Evolutionary conservation across 345 rosid genomes (phyloP), one percentile per base, ranked within the genome.

Genomic region (Linum usitatissimum): DNA sequence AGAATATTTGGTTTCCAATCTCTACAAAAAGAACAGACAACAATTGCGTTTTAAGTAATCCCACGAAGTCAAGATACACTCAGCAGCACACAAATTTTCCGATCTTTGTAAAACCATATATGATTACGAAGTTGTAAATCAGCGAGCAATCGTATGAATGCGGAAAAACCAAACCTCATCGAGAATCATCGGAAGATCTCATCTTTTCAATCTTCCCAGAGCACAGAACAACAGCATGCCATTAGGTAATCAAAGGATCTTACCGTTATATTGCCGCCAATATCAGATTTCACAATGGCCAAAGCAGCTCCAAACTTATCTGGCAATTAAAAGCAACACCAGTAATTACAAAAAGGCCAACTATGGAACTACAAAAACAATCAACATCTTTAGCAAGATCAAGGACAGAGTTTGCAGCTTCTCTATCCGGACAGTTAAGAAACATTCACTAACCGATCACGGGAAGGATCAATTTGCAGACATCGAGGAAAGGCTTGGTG

Each of bases 281-380:
- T 69, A 75, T 93, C 99, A 68, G 84, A 66, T 78, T 93, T 93
- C 67, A 93, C 96, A 17, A 93, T 90, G 14, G 83, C 31, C 96
- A 93, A 80, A 60, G 99, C 90, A 31, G 94, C 80, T 70, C 99
- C 97, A 76, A 93, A 93, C 69, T 93, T 86, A 18, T 93, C 98
- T 92, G 84, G 3, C 42, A 60, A 55, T 0, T 23, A 55, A 13
- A 60, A 2, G 56, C 30, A n/a, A 9, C 19, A 45, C 7, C 30
- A 40, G 9, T 49, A 58, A 53, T 19, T 45, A 42, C 21, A 59
- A 21, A 18, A 63, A 60, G 15, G 40, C 31, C 34, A 55, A 42
- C 51, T 45, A 51, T 36, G 1, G 9, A 48, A 15, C 9, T 6
- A 18, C 36, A 6, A 9, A 6, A 9, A 18, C 59, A 21, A 18